These are phyloP conservation scores for Neospermospora avenae DNA, from an alignment of 2,329 filamentous ascomycete genomes.

Conservation along the genomic window DNA sequence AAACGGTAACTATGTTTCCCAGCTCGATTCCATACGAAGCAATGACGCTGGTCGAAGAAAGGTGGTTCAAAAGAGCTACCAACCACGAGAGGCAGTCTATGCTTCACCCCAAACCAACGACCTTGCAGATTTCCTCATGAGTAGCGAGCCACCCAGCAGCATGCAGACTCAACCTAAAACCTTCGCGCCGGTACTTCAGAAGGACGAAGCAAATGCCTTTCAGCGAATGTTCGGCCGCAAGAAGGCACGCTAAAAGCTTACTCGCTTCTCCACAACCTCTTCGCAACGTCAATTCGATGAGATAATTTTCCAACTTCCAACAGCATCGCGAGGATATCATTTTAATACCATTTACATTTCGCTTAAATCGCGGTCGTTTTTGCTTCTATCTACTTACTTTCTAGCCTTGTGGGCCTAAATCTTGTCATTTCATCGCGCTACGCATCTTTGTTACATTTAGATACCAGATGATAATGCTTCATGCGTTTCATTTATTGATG, in stretches of 20 bases:
- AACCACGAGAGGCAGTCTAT: slow-evolving; percentile 31
- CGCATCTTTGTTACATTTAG: slow-evolving; percentile 5
- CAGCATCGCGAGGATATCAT: background rate
- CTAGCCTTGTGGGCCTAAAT: background rate
- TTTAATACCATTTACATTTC: slow-evolving; percentile 2
- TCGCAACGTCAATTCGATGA: background rate
- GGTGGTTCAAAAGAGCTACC: slow-evolving; percentile 50
- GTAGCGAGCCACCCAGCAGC: slow-evolving; percentile 26
- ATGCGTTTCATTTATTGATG: slow-evolving; percentile 7
- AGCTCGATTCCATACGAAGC: slow-evolving; percentile 23
- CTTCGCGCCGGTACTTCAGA: slow-evolving; percentile 22
- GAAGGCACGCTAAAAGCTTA: slow-evolving; percentile 15
- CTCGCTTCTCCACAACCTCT: background rate
- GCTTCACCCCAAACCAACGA: slow-evolving; percentile 52
- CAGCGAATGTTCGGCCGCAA: slow-evolving; percentile 32
- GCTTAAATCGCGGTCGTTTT: background rate
- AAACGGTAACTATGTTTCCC: slow-evolving; percentile 33
- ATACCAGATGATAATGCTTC: slow-evolving; percentile 11
- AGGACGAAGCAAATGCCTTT: slow-evolving; percentile 28
- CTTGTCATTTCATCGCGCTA: background rate
- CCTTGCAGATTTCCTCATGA: slow-evolving; percentile 64
- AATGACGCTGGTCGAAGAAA: slow-evolving; percentile 28
- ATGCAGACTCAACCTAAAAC: slow-evolving; percentile 21
- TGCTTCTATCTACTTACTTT: background rate
- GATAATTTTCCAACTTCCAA: background rate